A percentile compares a stretch with the other conserved stretches of the same genome.
phyloP scores from a whole-genome alignment of 1,139 yeast species.

The Blastobotrys niveus region DNA sequence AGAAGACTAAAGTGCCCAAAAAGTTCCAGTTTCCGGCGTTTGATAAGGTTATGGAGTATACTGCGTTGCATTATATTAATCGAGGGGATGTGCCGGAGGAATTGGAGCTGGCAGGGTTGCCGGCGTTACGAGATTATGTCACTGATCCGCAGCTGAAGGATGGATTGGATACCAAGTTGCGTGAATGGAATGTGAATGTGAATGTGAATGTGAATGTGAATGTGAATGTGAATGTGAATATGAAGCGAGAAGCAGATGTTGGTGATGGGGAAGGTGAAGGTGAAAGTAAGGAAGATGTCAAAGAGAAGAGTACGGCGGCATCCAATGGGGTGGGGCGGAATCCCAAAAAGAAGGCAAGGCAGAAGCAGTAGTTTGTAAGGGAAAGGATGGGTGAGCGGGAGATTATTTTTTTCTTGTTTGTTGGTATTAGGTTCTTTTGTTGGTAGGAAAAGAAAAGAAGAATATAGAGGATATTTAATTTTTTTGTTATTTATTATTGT shows the following conservation, averaged over 20 bases:
- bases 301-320: not conserved
- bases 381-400: too few species aligned
- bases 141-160: not conserved
- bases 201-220: not conserved
- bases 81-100: not conserved
- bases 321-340: not conserved
- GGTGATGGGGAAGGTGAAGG: not conserved
- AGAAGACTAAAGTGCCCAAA: conserved; percentile 63
- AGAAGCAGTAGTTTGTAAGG: too few species aligned
- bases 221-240: too few species aligned
- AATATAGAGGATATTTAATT: too few species aligned
- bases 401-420: too few species aligned
- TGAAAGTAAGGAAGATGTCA: not conserved
- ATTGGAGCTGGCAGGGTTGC: conserved; percentile 4
- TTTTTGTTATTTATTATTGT: too few species aligned
- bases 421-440: too few species aligned
- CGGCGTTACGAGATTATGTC: not conserved
- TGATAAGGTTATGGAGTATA: conserved; percentile 62
- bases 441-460: too few species aligned
- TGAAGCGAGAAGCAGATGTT: not conserved
- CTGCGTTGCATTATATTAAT: conserved; percentile 28
- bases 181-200: not conserved
- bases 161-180: not conserved
- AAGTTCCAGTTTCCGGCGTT: conserved; percentile 76
- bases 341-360: too few species aligned